Percentiles rank a stretch among this genome's conserved stretches.
Conservation (phyloP, 805 yeast species). For the Isabelozyma heimii region DNA sequence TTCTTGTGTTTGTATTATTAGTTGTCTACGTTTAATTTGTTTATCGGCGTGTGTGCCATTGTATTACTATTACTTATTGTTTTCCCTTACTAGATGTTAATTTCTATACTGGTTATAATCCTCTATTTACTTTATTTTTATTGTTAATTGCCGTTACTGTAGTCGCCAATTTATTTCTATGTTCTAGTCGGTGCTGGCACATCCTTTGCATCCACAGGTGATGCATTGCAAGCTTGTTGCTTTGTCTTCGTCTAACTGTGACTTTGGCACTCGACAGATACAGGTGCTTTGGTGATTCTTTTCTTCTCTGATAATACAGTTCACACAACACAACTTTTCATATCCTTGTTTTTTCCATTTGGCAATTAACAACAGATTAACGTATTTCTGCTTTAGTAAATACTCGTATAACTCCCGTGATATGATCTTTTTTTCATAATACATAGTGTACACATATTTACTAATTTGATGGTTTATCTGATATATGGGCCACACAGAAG, state of each 20-base stretch:
- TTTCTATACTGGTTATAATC: neutral
- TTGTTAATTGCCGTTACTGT: neutral
- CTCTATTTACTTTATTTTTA: neutral
- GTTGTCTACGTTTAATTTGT: neutral
- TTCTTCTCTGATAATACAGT: constrained; percentile 66
- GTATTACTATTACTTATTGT: neutral
- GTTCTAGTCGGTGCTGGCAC: constrained; percentile 69
- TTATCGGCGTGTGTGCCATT: constrained; percentile 1
- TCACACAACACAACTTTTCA: constrained; percentile 79
- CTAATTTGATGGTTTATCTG: constrained; percentile 73
- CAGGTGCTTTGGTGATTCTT: constrained; percentile 69
- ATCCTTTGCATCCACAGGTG: constrained; percentile 84
- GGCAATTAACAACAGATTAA: constrained; percentile 71
- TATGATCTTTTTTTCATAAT: constrained; percentile 68
- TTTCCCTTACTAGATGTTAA: neutral
- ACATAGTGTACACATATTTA: constrained; percentile 70
- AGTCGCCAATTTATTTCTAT: too few species aligned
- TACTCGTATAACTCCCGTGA: constrained; percentile 69
- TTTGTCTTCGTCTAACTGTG: constrained; percentile 36
- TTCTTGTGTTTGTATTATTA: constrained; percentile 2
- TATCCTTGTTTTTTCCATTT: constrained; percentile 84
- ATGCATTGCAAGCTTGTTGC: constrained; percentile 50
- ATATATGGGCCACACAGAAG: constrained; percentile 67
- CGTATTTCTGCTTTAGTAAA: constrained; percentile 63
- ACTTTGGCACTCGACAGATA: constrained; percentile 81